These are phyloP conservation scores for Linnemannia schmuckeri DNA, from an alignment of 192 early-diverging fungal genomes.

Conservation along the genomic window DNA sequence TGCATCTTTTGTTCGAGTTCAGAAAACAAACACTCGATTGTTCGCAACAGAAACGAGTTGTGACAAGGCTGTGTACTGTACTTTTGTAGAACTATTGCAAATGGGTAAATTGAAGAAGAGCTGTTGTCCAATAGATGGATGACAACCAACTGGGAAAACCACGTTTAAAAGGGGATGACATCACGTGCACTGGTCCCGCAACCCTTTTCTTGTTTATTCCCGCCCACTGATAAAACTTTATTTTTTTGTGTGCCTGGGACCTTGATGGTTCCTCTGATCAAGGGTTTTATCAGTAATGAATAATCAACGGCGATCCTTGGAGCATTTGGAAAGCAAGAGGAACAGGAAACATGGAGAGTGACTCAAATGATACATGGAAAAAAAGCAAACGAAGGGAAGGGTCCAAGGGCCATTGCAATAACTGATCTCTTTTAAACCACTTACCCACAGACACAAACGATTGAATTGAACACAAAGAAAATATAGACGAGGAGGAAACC, in stretches of 20 bases:
- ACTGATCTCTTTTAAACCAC: too few species aligned
- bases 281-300: neutral
- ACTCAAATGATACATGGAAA: too few species aligned
- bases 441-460: too few species aligned
- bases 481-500: too few species aligned
- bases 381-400: too few species aligned
- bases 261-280: neutral
- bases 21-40: too few species aligned
- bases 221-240: conserved; percentile 1
- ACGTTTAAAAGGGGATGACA: neutral
- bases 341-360: neutral
- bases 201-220: neutral
- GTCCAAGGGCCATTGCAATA: too few species aligned
- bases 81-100: neutral
- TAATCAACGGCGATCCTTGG: neutral
- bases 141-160: neutral
- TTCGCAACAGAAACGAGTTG: too few species aligned
- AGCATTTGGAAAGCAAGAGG: neutral
- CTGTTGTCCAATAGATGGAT: neutral
- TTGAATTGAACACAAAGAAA: too few species aligned
- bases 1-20: too few species aligned
- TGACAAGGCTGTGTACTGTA: too few species aligned
- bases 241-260: conserved; percentile 8
- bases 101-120: neutral
- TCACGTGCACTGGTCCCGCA: neutral